Base-by-base conservation (phyloP, 2,329 filamentous ascomycete species). In the Aspergillus caelatus region DNA sequence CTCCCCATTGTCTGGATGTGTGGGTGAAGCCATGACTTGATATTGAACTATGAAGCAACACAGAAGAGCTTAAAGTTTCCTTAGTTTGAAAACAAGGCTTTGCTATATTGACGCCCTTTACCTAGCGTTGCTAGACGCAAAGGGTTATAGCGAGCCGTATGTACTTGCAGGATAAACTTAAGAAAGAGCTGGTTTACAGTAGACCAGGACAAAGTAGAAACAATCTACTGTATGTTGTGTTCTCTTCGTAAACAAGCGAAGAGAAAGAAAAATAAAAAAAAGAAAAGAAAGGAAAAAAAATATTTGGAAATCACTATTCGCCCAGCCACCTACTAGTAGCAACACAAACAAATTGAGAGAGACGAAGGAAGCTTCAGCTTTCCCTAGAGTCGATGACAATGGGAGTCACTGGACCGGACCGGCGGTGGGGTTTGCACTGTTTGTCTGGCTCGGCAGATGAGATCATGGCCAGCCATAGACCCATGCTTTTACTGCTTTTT, bases 1-100 rank as follows among this genome's bases (percentile, higher is more conserved):
- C 62, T 80, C 77, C 62, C 75, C 72, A 63, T 76, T 79, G 61
- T 77, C 75, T 58, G 74, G 69, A 74, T 75, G 78, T 54, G 52
- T 68, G 21, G 63, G 56, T 41, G 64, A 67, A 21, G 63, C 57
- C 65, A 71, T 71, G 63, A 16, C 23, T 59, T 58, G 57, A 62
- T 41, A 57, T 41, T 34, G 28, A 21, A 50, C 21, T 45, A 32
- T 32, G 57, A 57, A 50, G 41, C 26, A 1, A 28, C 30, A 59
- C 21, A 41, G 55, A 16, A 46, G 11, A 7, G 30, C 16, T n/a
- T 41, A 48, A 16, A 32, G 48, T 32, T 52, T 52, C 48, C 48
- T 52, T 52, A 32, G n/a, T 32, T 52, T n/a, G 28, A 32, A 21
- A 52, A 52, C 4, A 34, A 55, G n/a, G 34, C 21, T 36, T 55